Evolutionary conservation across 1,284 basidiomycete species (phyloP).

Genomic region (Heliocybe sulcata): DNA sequence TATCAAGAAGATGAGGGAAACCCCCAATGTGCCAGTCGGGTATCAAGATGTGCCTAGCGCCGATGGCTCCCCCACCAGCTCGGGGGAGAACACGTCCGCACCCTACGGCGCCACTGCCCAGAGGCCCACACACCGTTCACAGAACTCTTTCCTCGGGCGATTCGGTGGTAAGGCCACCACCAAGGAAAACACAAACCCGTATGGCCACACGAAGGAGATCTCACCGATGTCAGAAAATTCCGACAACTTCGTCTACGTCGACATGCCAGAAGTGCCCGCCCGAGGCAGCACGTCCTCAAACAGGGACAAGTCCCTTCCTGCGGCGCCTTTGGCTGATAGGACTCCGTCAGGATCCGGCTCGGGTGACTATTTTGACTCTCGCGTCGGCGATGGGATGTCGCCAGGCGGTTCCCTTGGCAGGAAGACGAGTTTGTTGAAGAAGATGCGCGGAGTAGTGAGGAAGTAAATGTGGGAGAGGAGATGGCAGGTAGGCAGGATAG

Average conservation of each 20-base stretch:
- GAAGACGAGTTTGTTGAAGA: constrained; percentile 75
- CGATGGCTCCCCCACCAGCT: constrained; percentile 39
- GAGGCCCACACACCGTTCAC: constrained; percentile 53
- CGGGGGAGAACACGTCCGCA: constrained; percentile 27
- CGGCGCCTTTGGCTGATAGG: constrained; percentile 26
- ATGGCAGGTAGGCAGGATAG: not conserved
- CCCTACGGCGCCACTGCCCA: constrained; percentile 10
- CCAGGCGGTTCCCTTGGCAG: constrained; percentile 42
- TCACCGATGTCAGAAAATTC: constrained; percentile 34
- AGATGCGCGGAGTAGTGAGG: constrained; percentile 58
- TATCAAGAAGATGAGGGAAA: constrained; percentile 77
- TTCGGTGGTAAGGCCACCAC: constrained; percentile 32
- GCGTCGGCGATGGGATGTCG: constrained; percentile 11
- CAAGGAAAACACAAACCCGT: constrained; percentile 6
- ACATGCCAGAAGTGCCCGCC: constrained; percentile 22
- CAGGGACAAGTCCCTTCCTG: constrained; percentile 59
- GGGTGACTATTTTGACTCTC: constrained; percentile 43
- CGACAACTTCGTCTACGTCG: constrained; percentile 60
- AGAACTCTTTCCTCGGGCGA: constrained; percentile 72
- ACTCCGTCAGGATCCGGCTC: constrained; percentile 11
- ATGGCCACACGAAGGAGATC: constrained; percentile 14
- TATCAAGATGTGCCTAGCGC: constrained; percentile 30
- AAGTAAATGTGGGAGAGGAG: not conserved
- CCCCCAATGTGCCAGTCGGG: constrained; percentile 71
- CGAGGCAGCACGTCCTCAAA: constrained; percentile 16